phyloP scores from a whole-genome alignment of 202 grass and related monocot species.

The Panicum hallii region DNA sequence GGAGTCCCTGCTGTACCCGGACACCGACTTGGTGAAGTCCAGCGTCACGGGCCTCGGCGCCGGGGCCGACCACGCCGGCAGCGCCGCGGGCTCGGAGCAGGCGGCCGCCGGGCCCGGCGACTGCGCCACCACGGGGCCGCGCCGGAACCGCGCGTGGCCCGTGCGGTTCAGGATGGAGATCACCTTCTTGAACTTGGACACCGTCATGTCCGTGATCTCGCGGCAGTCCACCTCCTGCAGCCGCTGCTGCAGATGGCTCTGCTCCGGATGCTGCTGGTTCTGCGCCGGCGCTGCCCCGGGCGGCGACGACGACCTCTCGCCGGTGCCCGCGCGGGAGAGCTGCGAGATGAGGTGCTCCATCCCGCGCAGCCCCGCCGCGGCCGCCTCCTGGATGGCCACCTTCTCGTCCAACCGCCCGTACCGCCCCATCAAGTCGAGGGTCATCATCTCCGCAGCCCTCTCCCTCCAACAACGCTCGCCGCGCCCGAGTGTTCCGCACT shows the following conservation, averaged over 20 bases:
- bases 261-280: not conserved
- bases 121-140: constrained; percentile 56
- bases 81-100: not conserved
- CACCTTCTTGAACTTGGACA: constrained; percentile 67
- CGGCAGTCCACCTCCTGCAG: constrained; percentile 46
- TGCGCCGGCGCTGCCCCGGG: not conserved
- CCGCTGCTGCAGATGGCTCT: not conserved
- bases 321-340: constrained; percentile 47
- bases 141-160: constrained; percentile 72
- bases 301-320: constrained; percentile 12
- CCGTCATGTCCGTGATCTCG: constrained; percentile 59
- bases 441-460: constrained; percentile 15
- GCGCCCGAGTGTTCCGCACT: not conserved
- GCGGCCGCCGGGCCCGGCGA: constrained; percentile 28
- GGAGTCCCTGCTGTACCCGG: constrained; percentile 31
- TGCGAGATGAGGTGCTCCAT: constrained; percentile 67
- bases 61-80: not conserved
- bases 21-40: constrained; percentile 41
- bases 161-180: constrained; percentile 72
- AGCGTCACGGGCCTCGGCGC: constrained; percentile 34
- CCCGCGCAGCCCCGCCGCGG: constrained; percentile 53
- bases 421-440: constrained; percentile 58
- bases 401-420: constrained; percentile 60
- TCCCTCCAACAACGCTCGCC: not conserved
- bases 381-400: constrained; percentile 70